Conservation (phyloP, 352 stramenopile genomes). For the Phytopythium sindhum region DNA sequence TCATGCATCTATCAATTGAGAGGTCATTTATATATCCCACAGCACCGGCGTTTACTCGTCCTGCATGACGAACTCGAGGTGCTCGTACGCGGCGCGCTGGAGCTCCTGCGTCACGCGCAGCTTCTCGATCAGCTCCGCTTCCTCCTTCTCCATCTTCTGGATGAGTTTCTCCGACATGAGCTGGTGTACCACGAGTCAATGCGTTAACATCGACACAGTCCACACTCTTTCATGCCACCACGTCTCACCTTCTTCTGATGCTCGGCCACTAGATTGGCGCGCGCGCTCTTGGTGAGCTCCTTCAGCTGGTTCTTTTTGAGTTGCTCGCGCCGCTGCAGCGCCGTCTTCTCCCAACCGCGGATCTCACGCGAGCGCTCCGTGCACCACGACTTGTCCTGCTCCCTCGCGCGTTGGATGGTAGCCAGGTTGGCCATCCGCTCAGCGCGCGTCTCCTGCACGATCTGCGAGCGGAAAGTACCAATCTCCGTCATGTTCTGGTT, state of each 20-base stretch:
- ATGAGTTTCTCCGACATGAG: slow-evolving; percentile 58
- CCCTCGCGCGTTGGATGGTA: slow-evolving; percentile 39
- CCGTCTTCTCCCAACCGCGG: slow-evolving; percentile 39
- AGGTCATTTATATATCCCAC: background rate
- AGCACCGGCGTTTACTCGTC: slow-evolving; percentile 14
- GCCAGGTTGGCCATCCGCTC: slow-evolving; percentile 40
- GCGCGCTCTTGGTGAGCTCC: slow-evolving; percentile 39
- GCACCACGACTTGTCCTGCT: slow-evolving; percentile 34
- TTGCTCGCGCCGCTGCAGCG: slow-evolving; percentile 33
- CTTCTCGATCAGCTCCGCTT: slow-evolving; percentile 56
- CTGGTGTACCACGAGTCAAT: slow-evolving; percentile 1
- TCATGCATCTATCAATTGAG: background rate
- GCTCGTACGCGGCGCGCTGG: slow-evolving; percentile 58
- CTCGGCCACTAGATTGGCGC: slow-evolving; percentile 46
- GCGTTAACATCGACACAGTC: background rate
- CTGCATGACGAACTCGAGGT: slow-evolving; percentile 66
- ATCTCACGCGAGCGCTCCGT: slow-evolving; percentile 52
- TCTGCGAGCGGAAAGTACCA: slow-evolving; percentile 38
- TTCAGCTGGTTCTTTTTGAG: slow-evolving; percentile 50
- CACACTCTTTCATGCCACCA: background rate
- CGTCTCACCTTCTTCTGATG: slow-evolving; percentile 39
- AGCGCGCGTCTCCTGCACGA: slow-evolving; percentile 48
- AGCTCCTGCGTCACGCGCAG: slow-evolving; percentile 61
- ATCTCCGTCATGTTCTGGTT: slow-evolving; percentile 40
- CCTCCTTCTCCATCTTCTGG: slow-evolving; percentile 60